Conservation (phyloP, 176 grass and related monocot species). For the Panicum miliaceum region DNA sequence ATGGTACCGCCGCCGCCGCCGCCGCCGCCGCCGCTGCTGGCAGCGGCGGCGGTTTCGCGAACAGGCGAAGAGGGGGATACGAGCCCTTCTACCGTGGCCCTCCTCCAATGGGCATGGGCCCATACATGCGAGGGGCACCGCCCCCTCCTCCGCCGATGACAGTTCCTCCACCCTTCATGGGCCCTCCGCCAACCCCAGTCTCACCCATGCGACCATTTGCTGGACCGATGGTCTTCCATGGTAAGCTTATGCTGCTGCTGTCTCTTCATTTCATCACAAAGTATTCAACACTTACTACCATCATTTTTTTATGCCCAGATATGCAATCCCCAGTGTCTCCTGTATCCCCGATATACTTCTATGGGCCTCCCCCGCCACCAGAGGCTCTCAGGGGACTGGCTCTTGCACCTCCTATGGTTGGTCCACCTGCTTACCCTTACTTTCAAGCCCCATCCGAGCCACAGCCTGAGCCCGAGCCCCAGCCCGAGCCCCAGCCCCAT, state of each 20-base stretch:
- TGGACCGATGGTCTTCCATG: slow-evolving; percentile 55
- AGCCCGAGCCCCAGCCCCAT: slow-evolving; percentile 1
- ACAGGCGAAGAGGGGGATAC: slow-evolving; percentile 51
- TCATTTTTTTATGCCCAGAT: slow-evolving; percentile 47
- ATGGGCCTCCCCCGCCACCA: slow-evolving; percentile 59
- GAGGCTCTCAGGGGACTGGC: slow-evolving; percentile 61
- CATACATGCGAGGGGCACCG: slow-evolving; percentile 47
- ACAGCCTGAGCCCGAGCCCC: not conserved
- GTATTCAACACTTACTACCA: no score
- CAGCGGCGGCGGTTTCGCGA: not conserved
- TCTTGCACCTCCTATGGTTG: slow-evolving; percentile 66
- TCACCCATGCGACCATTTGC: slow-evolving; percentile 39
- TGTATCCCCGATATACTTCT: slow-evolving; percentile 77
- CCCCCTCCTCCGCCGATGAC: slow-evolving; percentile 41
- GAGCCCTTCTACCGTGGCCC: slow-evolving; percentile 55
- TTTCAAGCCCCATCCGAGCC: slow-evolving; percentile 30
- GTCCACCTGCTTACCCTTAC: slow-evolving; percentile 57
- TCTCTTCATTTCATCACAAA: not conserved
- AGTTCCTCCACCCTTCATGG: slow-evolving; percentile 49
- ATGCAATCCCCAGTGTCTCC: slow-evolving; percentile 57
- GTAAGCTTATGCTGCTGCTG: slow-evolving; percentile 30
- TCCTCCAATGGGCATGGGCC: slow-evolving; percentile 29
- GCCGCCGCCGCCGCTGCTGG: not conserved
- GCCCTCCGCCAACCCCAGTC: slow-evolving; percentile 39
- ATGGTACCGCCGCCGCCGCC: not conserved